Percentiles rank a stretch among this genome's conserved stretches.
Conservation (phyloP, 305 asterid genomes). For the Fraxinus sp. region DNA sequence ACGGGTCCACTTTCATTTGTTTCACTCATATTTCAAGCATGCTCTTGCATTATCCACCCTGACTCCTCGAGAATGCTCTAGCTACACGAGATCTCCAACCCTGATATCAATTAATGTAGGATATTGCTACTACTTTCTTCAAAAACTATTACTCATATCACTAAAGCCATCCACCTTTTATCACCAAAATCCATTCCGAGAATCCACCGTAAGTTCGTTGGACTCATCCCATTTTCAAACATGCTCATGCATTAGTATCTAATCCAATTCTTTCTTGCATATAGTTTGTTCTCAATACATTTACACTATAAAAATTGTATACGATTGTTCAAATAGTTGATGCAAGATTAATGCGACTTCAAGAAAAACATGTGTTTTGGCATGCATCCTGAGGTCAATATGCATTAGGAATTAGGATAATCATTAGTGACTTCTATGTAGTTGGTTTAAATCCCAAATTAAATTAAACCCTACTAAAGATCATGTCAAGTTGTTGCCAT, state of each 20-base stretch:
- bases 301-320: too few relatives aligned
- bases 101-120: not conserved
- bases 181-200: not conserved
- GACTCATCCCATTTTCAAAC: not conserved
- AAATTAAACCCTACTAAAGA: not conserved
- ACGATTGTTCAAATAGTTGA: not conserved
- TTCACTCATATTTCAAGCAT: too few relatives aligned
- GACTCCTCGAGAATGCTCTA: not conserved
- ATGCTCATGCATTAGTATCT: too few relatives aligned
- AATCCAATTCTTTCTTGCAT: too few relatives aligned
- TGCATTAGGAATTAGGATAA: not conserved
- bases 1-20: too few relatives aligned
- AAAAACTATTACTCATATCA: not conserved
- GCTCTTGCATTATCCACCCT: not conserved
- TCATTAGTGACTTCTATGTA: not conserved
- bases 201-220: not conserved
- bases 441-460: not conserved
- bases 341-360: not conserved
- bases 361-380: not conserved
- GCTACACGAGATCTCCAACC: not conserved
- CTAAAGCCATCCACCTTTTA: not conserved
- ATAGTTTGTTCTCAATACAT: not conserved
- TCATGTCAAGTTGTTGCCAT: constrained; percentile 17
- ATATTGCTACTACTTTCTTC: not conserved
- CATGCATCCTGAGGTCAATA: not conserved